These are phyloP conservation scores for Barbarea vulgaris DNA, from an alignment of 345 rosid species.

Conservation along the genomic window DNA sequence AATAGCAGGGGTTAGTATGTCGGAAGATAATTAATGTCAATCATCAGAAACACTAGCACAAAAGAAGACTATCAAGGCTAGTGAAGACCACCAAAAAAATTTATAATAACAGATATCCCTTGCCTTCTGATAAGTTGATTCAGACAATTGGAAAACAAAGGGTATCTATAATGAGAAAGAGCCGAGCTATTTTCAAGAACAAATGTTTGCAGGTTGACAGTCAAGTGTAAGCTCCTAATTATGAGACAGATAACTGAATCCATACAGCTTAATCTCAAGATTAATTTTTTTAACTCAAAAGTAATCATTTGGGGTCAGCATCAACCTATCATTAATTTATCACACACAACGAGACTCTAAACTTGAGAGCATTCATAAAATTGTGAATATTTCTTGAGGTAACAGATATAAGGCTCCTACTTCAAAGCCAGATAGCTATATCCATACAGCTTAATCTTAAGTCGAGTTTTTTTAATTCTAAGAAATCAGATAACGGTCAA, in stretches of 20 bases:
- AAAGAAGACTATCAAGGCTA: background rate
- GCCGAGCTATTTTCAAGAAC: background rate
- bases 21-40: background rate
- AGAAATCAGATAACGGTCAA: background rate
- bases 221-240: background rate
- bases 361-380: background rate
- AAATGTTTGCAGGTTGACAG: background rate
- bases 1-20: background rate
- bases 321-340: background rate
- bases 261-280: constrained; percentile 1
- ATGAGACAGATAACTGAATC: constrained; percentile 5
- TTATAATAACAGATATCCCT: background rate
- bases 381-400: background rate
- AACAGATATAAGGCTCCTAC: background rate
- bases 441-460: background rate
- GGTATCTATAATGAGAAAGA: background rate
- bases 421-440: background rate
- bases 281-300: background rate
- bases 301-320: background rate
- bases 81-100: background rate
- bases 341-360: background rate
- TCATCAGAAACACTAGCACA: background rate
- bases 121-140: background rate
- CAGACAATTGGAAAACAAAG: background rate
- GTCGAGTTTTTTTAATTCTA: background rate